These are phyloP conservation scores for Quercus lobata DNA, from an alignment of 331 rosid species.

Conservation along the genomic window DNA sequence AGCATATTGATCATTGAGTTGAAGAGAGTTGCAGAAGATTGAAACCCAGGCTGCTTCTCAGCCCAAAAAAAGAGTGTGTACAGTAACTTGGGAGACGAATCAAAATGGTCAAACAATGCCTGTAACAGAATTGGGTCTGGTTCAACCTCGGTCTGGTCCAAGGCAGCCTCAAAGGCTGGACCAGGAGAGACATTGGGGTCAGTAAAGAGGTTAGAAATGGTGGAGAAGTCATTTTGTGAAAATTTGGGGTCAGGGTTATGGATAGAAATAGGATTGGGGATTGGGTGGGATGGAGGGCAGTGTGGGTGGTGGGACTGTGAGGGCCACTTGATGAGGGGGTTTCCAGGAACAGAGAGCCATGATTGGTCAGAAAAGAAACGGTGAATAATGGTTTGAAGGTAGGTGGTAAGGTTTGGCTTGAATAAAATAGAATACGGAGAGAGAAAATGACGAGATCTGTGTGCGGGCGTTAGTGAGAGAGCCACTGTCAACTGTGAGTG, in stretches of 20 bases:
- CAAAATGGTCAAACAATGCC: slow-evolving; percentile 48
- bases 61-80: slow-evolving; percentile 77
- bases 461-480: slow-evolving; percentile 24
- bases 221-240: slow-evolving; percentile 40
- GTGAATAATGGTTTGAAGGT: not conserved
- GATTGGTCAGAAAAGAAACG: slow-evolving; percentile 34
- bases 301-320: slow-evolving; percentile 9
- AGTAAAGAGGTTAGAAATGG: slow-evolving; percentile 44
- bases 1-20: slow-evolving; percentile 48
- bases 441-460: slow-evolving; percentile 13
- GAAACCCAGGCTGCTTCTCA: slow-evolving; percentile 47
- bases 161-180: slow-evolving; percentile 33
- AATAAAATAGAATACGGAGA: slow-evolving; percentile 1
- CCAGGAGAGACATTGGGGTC: slow-evolving; percentile 49
- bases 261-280: slow-evolving; percentile 13
- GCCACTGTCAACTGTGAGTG: not conserved
- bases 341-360: slow-evolving; percentile 53
- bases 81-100: slow-evolving; percentile 66
- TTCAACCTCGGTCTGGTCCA: slow-evolving; percentile 54
- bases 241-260: not conserved
- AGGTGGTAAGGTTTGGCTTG: slow-evolving; percentile 25
- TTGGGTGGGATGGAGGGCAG: not conserved
- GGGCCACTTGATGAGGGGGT: slow-evolving; percentile 58
- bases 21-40: slow-evolving; percentile 35
- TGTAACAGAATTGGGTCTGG: slow-evolving; percentile 43